Evolutionary conservation across 164 flowering plant species (phyloP).

Genomic region (Litsea cubeba): DNA sequence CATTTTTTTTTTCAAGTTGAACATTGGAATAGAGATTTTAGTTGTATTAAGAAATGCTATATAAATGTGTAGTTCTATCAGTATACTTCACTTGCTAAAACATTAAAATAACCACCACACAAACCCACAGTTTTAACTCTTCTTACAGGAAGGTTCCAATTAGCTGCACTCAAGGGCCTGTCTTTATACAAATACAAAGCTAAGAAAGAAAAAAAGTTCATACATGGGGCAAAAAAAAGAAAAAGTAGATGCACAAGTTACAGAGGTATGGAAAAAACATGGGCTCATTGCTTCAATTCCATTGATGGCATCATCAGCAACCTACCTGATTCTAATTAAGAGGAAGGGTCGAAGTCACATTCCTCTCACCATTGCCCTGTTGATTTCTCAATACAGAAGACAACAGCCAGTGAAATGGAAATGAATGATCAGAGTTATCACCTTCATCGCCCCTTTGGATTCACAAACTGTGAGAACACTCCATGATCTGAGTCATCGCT

Average conservation of each 20-base stretch:
- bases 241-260: too few species aligned
- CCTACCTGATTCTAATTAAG: constrained; percentile 1
- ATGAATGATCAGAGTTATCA: not conserved
- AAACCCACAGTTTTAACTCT: too few species aligned
- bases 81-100: too few species aligned
- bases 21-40: too few species aligned
- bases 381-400: not conserved
- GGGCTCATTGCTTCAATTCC: constrained; percentile 7
- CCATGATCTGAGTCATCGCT: constrained; percentile 21
- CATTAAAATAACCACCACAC: too few species aligned
- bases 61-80: too few species aligned
- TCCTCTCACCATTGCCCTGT: not conserved
- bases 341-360: not conserved
- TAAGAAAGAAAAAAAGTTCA: not conserved
- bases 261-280: not conserved
- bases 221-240: too few species aligned
- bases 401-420: not conserved
- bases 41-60: too few species aligned
- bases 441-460: constrained; percentile 43
- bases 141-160: not conserved
- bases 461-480: constrained; percentile 42
- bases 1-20: too few species aligned
- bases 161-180: too few species aligned
- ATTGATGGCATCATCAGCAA: constrained; percentile 2
- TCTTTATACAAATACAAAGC: not conserved